Evolutionary conservation across 768 basidiomycete species (phyloP).

Genomic region (Zangia roseola): DNA sequence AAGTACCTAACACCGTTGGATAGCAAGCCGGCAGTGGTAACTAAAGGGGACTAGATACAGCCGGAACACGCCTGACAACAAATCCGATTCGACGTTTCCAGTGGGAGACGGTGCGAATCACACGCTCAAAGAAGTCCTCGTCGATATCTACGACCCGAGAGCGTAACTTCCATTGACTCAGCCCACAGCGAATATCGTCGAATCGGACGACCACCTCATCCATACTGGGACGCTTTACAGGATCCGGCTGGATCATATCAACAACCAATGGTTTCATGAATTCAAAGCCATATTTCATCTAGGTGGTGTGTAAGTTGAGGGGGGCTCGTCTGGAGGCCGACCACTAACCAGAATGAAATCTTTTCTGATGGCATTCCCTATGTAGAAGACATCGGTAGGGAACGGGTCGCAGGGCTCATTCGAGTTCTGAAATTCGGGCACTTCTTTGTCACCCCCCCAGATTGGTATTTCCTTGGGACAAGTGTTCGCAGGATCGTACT

Average conservation of each 20-base stretch:
- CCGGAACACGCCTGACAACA: conserved; percentile 15
- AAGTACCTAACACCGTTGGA: too few relatives aligned
- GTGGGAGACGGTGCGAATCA: conserved; percentile 6
- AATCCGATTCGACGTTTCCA: conserved; percentile 26
- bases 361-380: conserved; percentile 36
- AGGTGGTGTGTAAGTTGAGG: too few relatives aligned
- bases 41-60: too few relatives aligned
- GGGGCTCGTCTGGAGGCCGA: too few relatives aligned
- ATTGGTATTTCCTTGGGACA: conserved; percentile 28
- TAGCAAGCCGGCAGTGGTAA: too few relatives aligned
- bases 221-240: conserved; percentile 1
- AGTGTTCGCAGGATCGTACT: conserved; percentile 26
- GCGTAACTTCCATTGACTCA: too few relatives aligned
- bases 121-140: too few relatives aligned
- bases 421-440: conserved; percentile 34
- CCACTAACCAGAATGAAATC: conserved; percentile 30
- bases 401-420: conserved; percentile 34
- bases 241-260: not conserved
- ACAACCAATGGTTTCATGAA: too few relatives aligned
- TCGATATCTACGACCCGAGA: too few relatives aligned
- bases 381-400: conserved; percentile 40
- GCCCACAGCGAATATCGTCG: too few relatives aligned
- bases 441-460: conserved; percentile 40
- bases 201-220: not conserved
- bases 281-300: too few relatives aligned